A percentile compares a stretch with the other conserved stretches of the same genome.
phyloP scores from a whole-genome alignment of 306 rosid species.

The Pueraria montana region DNA sequence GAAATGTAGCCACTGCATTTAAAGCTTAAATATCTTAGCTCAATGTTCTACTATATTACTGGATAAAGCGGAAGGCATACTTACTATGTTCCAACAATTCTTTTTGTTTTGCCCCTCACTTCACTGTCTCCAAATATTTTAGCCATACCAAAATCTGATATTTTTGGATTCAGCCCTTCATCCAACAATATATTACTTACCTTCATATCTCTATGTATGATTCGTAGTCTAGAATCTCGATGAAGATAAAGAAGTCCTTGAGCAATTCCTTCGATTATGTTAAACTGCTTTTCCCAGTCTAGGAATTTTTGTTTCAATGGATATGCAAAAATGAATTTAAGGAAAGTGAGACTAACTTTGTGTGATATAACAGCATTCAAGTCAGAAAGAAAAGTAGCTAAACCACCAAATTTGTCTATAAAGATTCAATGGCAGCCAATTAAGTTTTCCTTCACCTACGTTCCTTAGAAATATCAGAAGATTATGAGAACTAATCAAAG shows the following conservation, averaged over 20 bases:
- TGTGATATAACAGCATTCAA: too few relatives aligned
- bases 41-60: background rate
- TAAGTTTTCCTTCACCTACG: background rate
- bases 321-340: slow-evolving; percentile 2
- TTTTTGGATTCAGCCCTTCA: too few relatives aligned
- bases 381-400: background rate
- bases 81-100: slow-evolving; percentile 29
- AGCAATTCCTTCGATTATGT: too few relatives aligned
- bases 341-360: background rate
- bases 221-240: slow-evolving; percentile 1
- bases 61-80: background rate
- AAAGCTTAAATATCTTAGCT: background rate
- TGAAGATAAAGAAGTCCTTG: slow-evolving; percentile 7
- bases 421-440: background rate
- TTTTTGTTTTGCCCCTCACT: background rate
- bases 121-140: slow-evolving; percentile 6
- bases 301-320: slow-evolving; percentile 11
- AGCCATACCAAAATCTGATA: slow-evolving; percentile 16
- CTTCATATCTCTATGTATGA: too few relatives aligned
- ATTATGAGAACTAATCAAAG: too few relatives aligned
- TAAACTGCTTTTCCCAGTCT: background rate
- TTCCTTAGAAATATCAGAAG: background rate
- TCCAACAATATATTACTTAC: too few relatives aligned
- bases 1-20: too few relatives aligned
- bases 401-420: background rate